Conservation (phyloP, 2,329 filamentous ascomycete genomes). For the Coniochaeta sp. region DNA sequence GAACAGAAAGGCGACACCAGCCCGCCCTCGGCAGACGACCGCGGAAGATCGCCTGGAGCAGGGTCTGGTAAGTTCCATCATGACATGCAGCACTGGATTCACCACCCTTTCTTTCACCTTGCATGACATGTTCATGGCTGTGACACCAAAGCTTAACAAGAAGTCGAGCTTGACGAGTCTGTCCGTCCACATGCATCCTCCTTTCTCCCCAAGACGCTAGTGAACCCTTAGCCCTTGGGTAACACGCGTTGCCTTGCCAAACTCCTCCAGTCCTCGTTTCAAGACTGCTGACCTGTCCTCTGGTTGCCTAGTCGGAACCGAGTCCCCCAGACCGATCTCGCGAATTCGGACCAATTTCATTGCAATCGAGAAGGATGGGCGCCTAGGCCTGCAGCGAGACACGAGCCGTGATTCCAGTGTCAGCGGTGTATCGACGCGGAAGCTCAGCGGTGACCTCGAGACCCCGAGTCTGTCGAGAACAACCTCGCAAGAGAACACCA, state of each 20-base stretch:
- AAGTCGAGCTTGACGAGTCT: not conserved
- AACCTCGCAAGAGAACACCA: slow-evolving; percentile 29
- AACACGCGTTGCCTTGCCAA: not conserved
- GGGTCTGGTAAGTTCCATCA: slow-evolving; percentile 30
- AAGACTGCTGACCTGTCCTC: slow-evolving; percentile 11
- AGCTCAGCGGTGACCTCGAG: slow-evolving; percentile 30
- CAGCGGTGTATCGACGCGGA: slow-evolving; percentile 21
- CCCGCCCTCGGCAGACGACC: slow-evolving; percentile 50
- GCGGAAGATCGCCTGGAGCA: slow-evolving; percentile 60
- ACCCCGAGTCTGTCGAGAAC: slow-evolving; percentile 20
- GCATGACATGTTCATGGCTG: slow-evolving; percentile 12
- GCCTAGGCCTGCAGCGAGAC: slow-evolving; percentile 43
- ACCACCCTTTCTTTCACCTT: slow-evolving; percentile 8
- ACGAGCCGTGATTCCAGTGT: slow-evolving; percentile 33
- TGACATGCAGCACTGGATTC: slow-evolving; percentile 4
- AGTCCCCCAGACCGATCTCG: slow-evolving; percentile 59
- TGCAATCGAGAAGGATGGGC: slow-evolving; percentile 60
- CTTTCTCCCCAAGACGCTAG: slow-evolving; percentile 1
- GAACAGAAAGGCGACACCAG: slow-evolving; percentile 63
- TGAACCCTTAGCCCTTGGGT: not conserved
- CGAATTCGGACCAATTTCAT: slow-evolving; percentile 72
- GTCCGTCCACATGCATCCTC: not conserved
- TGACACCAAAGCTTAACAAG: not conserved
- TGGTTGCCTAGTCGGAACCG: slow-evolving; percentile 23
- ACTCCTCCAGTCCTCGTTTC: not conserved